Base-by-base conservation (phyloP, 495 filamentous ascomycete genomes). In the Pyronema omphalodes region DNA sequence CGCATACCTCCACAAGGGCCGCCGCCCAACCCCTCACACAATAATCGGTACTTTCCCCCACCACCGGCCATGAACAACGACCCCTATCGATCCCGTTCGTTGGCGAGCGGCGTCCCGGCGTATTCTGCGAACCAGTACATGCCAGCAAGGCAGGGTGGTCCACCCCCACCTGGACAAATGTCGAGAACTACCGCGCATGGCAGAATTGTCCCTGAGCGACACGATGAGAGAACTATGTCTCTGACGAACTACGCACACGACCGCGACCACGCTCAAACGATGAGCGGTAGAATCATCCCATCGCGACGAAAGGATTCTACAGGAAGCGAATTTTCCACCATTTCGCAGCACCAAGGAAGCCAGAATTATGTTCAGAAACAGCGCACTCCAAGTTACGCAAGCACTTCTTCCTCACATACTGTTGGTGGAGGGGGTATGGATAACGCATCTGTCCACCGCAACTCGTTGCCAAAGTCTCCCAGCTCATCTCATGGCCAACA, bases 201-300 rank as follows among this genome's bases (percentile, higher is more conserved):
- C 12, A 77, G 93, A 50, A 69, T 86, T 23, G 86, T 99, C 0
- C 93, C 93, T 6, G 88, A 94, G 58, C 77, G 87, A 44, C 83
- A 91, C 62, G 81, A 96, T 62, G 88, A 95, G 63, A 76, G 93
- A 48, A 79, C 91, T 48, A 96, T 96, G 91, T 93, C 89, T 29
- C 80, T 99, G 79, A 88, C 81, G 12, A 83, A 83, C 2, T 94
- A 94, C 65, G 74, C 81, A 12, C 69, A 79, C 56, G 84, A 89
- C 56, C 74, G 77, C 46, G 86, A 96, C 54, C 73, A 82, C 54
- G 74, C 81, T 53, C 91, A 94, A 62, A 94, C 87, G 17, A 85
- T 84, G 76, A 94, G 83, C 59, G 93, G 93, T 50, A 76, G 93
- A 53, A 74, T 93, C 0, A 94, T 99, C 61, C 93, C 83, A 5